phyloP scores from a whole-genome alignment of 495 filamentous ascomycete genomes.

The Penicillium goetzii region DNA sequence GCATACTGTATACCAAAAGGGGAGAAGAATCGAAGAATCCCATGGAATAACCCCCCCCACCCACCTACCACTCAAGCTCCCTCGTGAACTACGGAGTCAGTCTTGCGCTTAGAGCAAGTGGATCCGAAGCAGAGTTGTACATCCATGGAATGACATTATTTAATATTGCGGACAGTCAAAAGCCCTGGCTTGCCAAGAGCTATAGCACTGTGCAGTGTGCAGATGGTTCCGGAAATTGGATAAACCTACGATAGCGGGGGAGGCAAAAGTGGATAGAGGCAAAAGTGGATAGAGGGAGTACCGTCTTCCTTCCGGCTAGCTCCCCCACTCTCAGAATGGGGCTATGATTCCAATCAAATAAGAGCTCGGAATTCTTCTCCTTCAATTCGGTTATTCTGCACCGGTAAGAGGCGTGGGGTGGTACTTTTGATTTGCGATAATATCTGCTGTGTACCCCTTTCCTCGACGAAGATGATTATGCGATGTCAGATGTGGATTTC shows the following conservation, averaged over 20 bases:
- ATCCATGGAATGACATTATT: too few species aligned
- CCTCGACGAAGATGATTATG: background rate
- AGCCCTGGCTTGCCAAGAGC: background rate
- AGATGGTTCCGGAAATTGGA: background rate
- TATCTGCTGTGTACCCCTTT: background rate
- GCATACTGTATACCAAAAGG: background rate
- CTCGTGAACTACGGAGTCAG: background rate
- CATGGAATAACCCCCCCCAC: background rate
- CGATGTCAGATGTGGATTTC: conserved; percentile 1
- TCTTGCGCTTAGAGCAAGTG: background rate
- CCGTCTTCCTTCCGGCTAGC: background rate
- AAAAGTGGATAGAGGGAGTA: conserved; percentile 1
- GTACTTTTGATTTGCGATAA: background rate
- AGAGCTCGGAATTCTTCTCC: background rate
- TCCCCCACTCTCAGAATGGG: background rate
- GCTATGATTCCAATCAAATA: background rate
- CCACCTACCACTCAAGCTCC: conserved; percentile 2
- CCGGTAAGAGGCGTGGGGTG: background rate
- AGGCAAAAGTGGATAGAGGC: conserved; percentile 18
- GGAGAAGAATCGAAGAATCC: background rate
- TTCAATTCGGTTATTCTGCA: background rate
- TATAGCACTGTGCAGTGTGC: background rate
- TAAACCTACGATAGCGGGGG: conserved; percentile 29
- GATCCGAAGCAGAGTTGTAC: conserved; percentile 4
- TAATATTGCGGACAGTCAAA: conserved; percentile 15